These are phyloP conservation scores for Cucumis melo DNA, from an alignment of 306 rosid genomes.

Conservation along the genomic window DNA sequence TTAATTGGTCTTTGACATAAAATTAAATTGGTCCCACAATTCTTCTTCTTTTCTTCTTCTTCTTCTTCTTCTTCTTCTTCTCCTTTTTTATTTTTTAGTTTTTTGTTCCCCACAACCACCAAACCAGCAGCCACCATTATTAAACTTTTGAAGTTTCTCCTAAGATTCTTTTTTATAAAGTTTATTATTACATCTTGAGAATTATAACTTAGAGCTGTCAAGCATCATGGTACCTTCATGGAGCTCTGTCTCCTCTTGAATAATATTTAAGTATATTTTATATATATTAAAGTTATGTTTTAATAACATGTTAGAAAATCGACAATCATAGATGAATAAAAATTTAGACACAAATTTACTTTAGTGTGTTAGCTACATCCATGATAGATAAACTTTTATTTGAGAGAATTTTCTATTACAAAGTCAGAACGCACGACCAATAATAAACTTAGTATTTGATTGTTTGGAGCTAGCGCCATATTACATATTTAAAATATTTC, in stretches of 20 bases:
- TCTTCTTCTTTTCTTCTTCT: not conserved
- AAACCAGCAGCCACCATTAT: constrained; percentile 6
- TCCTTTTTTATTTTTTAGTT: not conserved
- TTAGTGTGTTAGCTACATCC: no score
- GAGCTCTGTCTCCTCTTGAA: not conserved
- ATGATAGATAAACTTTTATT: no score
- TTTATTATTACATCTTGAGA: not conserved
- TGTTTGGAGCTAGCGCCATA: no score
- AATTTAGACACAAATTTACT: no score
- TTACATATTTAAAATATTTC: no score
- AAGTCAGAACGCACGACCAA: no score
- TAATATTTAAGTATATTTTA: not conserved
- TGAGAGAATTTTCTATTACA: no score
- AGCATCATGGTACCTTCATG: not conserved
- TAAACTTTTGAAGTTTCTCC: constrained; percentile 1
- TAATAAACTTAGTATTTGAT: no score
- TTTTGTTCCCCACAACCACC: constrained; percentile 1
- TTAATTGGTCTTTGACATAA: not conserved
- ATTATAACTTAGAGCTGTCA: constrained; percentile 6
- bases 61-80: not conserved
- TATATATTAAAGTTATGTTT: not conserved
- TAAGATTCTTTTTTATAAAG: not conserved
- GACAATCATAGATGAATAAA: no score
- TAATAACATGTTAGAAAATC: not conserved
- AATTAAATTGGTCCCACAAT: not conserved